phyloP scores from a whole-genome alignment of 2,329 filamentous ascomycete species.

The Fusarium torulosum region DNA sequence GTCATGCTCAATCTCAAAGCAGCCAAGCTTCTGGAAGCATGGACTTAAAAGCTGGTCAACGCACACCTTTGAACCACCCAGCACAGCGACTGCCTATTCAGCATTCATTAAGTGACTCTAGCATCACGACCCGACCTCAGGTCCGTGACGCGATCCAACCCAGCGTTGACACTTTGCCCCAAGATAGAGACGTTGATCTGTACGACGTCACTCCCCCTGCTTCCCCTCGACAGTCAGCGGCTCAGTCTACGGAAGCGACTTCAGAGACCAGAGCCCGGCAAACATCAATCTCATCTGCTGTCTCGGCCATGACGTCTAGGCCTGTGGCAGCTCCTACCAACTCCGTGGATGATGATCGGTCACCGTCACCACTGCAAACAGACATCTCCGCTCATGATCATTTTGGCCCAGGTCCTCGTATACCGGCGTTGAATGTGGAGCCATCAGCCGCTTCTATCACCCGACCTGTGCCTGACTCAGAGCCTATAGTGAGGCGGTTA shows the following conservation, averaged over 20 bases:
- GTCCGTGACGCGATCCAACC: conserved; percentile 48
- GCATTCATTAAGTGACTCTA: conserved; percentile 55
- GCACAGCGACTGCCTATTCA: conserved; percentile 46
- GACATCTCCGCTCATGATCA: conserved; percentile 16
- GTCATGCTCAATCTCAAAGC: conserved; percentile 3
- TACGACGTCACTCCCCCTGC: conserved; percentile 63
- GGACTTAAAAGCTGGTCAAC: conserved; percentile 17
- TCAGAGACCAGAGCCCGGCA: conserved; percentile 20
- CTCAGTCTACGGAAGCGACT: conserved; percentile 7
- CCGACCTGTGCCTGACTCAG: conserved; percentile 25
- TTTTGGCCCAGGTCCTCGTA: conserved; percentile 31
- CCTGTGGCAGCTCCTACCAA: conserved; percentile 31
- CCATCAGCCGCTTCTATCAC: conserved; percentile 45
- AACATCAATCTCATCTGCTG: conserved; percentile 36
- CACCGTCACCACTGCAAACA: conserved; percentile 20
- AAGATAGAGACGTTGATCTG: conserved; percentile 57
- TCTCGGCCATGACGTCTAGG: conserved; percentile 22
- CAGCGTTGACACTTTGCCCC: conserved; percentile 50
- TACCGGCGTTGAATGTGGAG: conserved; percentile 49
- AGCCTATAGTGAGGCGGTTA: conserved; percentile 46
- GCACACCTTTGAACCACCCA: conserved; percentile 3
- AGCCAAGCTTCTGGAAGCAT: background rate
- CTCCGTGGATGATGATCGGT: conserved; percentile 4
- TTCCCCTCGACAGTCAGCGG: conserved; percentile 51
- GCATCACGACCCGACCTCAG: conserved; percentile 45